Evolutionary conservation across 1,284 basidiomycete species (phyloP).

Genomic region (Rugosomyces carneus): DNA sequence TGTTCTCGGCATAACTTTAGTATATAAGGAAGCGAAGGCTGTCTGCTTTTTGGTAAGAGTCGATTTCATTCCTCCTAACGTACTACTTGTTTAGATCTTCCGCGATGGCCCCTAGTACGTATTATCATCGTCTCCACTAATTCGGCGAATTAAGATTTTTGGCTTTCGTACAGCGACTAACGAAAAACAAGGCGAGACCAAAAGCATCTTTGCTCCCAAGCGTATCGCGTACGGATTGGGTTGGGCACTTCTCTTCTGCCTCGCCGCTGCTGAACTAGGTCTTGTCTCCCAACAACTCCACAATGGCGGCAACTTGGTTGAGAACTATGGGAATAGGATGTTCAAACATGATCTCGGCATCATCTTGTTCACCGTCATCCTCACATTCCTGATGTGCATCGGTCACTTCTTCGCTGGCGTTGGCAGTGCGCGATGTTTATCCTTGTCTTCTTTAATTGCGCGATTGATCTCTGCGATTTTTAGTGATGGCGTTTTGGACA

Average conservation of each 20-base stretch:
- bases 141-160: not conserved
- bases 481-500: slow-evolving; percentile 11
- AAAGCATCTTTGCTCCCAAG: slow-evolving; percentile 6
- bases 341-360: slow-evolving; percentile 13
- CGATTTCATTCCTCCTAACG: too few relatives aligned
- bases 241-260: slow-evolving; percentile 9
- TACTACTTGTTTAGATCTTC: not conserved
- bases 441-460: not conserved
- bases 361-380: slow-evolving; percentile 7
- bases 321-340: slow-evolving; percentile 11
- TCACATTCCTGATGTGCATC: slow-evolving; percentile 9
- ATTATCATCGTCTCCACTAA: too few relatives aligned
- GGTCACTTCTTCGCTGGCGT: slow-evolving; percentile 7
- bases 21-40: not conserved
- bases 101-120: not conserved
- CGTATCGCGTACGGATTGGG: slow-evolving; percentile 6
- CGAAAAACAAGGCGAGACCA: not conserved
- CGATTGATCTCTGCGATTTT: too few relatives aligned
- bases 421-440: not conserved
- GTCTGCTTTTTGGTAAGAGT: too few relatives aligned
- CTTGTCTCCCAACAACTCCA: slow-evolving; percentile 12
- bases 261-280: slow-evolving; percentile 8
- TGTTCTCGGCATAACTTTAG: not conserved
- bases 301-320: slow-evolving; percentile 2
- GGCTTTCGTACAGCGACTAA: not conserved